A percentile compares a stretch with the other conserved stretches of the same genome.
Conservation (phyloP, 164 flowering plant genomes). For the Protea cynaroides region DNA sequence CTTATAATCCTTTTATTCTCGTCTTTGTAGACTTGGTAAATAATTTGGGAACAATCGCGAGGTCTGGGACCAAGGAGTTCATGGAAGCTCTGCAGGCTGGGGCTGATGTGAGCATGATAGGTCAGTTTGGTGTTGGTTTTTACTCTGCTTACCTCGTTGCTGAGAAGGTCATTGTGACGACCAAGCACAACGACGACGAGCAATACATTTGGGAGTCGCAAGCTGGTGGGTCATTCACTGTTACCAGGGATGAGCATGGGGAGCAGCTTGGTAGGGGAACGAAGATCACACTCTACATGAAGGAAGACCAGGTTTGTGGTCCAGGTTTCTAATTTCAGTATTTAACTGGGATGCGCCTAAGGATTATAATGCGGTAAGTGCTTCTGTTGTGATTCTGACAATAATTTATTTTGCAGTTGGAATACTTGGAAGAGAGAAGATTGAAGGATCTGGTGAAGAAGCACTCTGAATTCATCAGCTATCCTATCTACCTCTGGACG, state of each 20-base stretch:
- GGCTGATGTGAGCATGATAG: conserved; percentile 65
- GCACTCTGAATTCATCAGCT: conserved; percentile 61
- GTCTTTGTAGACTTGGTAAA: conserved; percentile 41
- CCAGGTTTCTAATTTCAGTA: no score
- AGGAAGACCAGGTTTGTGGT: conserved; percentile 45
- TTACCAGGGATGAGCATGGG: conserved; percentile 35
- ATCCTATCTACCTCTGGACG: conserved; percentile 50
- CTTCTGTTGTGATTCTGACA: not conserved
- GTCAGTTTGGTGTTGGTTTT: conserved; percentile 50
- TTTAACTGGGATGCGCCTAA: no score
- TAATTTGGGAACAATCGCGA: conserved; percentile 57
- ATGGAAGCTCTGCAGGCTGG: conserved; percentile 57
- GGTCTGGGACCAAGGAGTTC: conserved; percentile 59
- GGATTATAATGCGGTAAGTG: not conserved
- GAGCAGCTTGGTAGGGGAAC: conserved; percentile 53
- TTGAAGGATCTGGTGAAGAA: conserved; percentile 55
- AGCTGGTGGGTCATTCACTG: conserved; percentile 52
- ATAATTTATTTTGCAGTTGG: conserved; percentile 24
- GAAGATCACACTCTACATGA: conserved; percentile 48
- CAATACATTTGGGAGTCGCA: conserved; percentile 58
- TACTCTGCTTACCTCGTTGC: conserved; percentile 53
- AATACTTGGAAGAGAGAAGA: conserved; percentile 53
- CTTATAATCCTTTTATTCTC: no score
- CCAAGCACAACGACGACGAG: conserved; percentile 62
- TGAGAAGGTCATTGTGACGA: conserved; percentile 51